Percentiles rank a stretch among this genome's conserved stretches.
These are phyloP conservation scores for Acanthamoeba triangularis DNA, from an alignment of 208 protist species.

Conservation along the genomic window DNA sequence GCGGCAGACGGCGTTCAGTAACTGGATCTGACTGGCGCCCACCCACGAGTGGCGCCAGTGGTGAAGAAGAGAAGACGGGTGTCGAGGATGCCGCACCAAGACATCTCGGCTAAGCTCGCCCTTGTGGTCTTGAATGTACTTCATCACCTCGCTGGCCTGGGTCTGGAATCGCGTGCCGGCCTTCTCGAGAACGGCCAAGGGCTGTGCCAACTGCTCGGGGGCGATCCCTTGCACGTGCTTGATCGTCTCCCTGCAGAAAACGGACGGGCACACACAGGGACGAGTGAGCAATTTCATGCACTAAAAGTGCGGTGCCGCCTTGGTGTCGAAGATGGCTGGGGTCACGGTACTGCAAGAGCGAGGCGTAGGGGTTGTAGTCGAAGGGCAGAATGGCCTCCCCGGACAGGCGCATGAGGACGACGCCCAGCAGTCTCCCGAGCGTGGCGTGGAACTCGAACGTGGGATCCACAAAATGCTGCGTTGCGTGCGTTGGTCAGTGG, in stretches of 20 bases:
- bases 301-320: background rate
- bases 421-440: slow-evolving; percentile 12
- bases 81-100: background rate
- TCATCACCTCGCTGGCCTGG: background rate
- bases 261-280: background rate
- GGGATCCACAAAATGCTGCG: slow-evolving; percentile 42
- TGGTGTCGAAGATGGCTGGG: background rate
- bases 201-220: background rate
- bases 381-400: slow-evolving; percentile 52
- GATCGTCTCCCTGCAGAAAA: slow-evolving; percentile 16
- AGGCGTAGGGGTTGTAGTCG: slow-evolving; percentile 38
- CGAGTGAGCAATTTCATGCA: background rate
- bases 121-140: background rate
- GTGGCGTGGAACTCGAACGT: slow-evolving; percentile 14
- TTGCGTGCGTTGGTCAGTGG: background rate
- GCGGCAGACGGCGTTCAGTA: background rate
- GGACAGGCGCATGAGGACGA: slow-evolving; percentile 4
- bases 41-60: background rate
- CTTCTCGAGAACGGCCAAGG: slow-evolving; percentile 7
- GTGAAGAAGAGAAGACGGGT: background rate
- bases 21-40: background rate
- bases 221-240: background rate
- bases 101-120: background rate
- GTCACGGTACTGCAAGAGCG: background rate
- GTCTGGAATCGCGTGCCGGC: background rate